Evolutionary conservation across 108 stramenopile genomes (phyloP).

Genomic region (Cyclotella atomus): DNA sequence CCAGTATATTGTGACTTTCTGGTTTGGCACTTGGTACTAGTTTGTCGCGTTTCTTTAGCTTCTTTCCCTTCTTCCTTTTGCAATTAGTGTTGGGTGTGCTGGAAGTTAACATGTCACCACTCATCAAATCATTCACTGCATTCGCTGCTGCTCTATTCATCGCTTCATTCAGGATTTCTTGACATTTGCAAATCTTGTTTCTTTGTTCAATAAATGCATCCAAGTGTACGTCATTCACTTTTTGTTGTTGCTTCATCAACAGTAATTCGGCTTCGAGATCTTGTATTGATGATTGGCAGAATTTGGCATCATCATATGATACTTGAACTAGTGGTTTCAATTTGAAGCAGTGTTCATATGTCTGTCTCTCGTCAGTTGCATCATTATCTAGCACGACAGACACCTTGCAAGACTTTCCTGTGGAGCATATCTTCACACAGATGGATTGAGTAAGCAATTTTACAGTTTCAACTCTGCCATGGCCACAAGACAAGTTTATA

Average conservation of each 20-base stretch:
- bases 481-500: slow-evolving; percentile 53
- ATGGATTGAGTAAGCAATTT: slow-evolving; percentile 33
- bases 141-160: slow-evolving; percentile 6
- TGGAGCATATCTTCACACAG: not conserved
- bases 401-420: not conserved
- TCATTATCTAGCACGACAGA: not conserved
- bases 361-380: not conserved
- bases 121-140: slow-evolving; percentile 15
- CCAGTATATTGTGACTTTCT: not conserved
- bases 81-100: not conserved
- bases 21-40: not conserved
- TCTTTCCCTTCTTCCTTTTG: slow-evolving; percentile 35
- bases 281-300: slow-evolving; percentile 33
- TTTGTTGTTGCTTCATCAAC: slow-evolving; percentile 24
- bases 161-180: slow-evolving; percentile 21
- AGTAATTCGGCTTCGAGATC: slow-evolving; percentile 28
- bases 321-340: slow-evolving; percentile 33
- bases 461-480: slow-evolving; percentile 53
- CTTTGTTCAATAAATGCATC: slow-evolving; percentile 20
- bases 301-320: slow-evolving; percentile 30
- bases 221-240: not conserved
- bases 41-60: slow-evolving; percentile 23
- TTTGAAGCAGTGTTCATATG: not conserved
- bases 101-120: not conserved
- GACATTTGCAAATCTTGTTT: slow-evolving; percentile 21